A percentile compares a stretch with the other conserved stretches of the same genome.
phyloP scores from a whole-genome alignment of 257 asterid genomes.

The Primulina huaijiensis region DNA sequence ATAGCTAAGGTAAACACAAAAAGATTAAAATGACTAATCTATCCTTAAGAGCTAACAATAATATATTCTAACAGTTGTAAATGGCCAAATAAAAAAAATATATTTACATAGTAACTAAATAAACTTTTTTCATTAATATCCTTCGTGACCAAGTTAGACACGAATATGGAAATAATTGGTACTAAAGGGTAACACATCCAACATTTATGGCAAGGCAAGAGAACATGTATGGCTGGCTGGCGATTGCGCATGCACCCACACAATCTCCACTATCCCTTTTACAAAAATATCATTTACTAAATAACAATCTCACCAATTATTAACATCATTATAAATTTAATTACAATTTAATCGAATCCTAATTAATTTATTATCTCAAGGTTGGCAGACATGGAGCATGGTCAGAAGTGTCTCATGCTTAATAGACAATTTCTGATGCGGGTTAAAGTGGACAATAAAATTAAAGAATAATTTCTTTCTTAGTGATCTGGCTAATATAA shows the following conservation, averaged over 20 bases:
- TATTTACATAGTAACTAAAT: too few species aligned
- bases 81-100: too few species aligned
- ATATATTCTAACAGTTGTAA: too few species aligned
- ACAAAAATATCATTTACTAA: background rate
- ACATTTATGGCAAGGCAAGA: too few species aligned
- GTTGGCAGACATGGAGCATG: background rate
- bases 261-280: background rate
- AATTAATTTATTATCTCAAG: background rate
- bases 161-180: too few species aligned
- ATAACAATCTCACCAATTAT: background rate
- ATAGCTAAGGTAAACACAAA: too few species aligned
- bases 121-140: too few species aligned
- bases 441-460: background rate
- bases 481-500: conserved; percentile 17
- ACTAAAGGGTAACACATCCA: background rate
- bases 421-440: background rate
- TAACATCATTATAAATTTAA: background rate
- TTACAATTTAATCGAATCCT: background rate
- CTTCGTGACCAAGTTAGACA: too few species aligned
- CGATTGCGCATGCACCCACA: background rate
- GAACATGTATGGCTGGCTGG: background rate
- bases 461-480: background rate
- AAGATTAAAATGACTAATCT: too few species aligned
- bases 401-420: background rate
- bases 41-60: too few species aligned